These are phyloP conservation scores for Mediolabrus comicus DNA, from an alignment of 108 stramenopile species.

Conservation along the genomic window DNA sequence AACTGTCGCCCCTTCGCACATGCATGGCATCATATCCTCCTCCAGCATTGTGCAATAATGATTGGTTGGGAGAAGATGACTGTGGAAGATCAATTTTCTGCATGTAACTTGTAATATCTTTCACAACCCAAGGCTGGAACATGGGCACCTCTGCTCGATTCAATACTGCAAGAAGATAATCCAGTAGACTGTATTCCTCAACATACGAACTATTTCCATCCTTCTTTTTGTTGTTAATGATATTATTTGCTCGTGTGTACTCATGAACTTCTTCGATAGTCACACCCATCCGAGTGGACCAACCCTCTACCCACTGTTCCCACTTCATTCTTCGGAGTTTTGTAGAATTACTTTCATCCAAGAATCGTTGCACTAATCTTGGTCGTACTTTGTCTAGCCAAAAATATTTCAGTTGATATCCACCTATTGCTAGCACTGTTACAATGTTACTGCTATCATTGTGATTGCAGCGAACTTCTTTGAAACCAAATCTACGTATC, in stretches of 20 bases:
- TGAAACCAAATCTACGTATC: not conserved
- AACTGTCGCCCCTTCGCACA: not conserved
- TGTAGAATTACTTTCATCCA: not conserved
- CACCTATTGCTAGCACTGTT: not conserved
- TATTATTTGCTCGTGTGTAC: not conserved
- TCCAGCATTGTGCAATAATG: not conserved
- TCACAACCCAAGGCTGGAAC: not conserved
- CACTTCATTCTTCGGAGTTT: not conserved
- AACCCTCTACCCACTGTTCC: not conserved
- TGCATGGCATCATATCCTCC: slow-evolving; percentile 2
- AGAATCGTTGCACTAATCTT: not conserved
- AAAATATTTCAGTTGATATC: not conserved
- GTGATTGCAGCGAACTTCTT: not conserved
- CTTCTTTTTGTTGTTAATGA: not conserved
- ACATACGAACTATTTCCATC: not conserved
- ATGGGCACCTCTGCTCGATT: not conserved
- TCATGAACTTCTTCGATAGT: not conserved
- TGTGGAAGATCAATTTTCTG: not conserved
- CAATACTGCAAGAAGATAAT: not conserved
- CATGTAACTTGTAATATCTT: not conserved
- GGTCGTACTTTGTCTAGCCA: not conserved
- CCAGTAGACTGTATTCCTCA: not conserved
- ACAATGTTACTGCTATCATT: not conserved
- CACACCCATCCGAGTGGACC: not conserved
- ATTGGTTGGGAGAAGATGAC: not conserved